Conservation (phyloP, 2,329 filamentous ascomycete genomes). For the Diaporthe sp. region DNA sequence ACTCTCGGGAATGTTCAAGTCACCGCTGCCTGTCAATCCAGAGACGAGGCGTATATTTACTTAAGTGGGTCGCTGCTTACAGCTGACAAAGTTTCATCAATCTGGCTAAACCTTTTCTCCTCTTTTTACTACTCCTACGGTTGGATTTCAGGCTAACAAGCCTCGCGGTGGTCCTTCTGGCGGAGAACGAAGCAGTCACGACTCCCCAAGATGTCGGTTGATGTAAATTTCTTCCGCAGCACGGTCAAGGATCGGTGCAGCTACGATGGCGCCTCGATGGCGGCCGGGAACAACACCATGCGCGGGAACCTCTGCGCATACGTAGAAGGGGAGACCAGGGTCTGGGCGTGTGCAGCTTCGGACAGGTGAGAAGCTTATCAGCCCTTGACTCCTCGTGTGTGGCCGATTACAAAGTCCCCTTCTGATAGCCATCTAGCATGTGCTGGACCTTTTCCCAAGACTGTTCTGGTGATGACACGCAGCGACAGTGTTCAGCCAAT, state of each 20-base stretch:
- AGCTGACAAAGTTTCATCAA: neutral
- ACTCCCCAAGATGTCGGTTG: neutral
- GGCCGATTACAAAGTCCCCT: neutral
- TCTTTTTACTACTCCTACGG: neutral
- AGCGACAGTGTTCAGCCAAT: neutral
- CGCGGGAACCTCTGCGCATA: constrained; percentile 15
- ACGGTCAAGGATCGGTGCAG: constrained; percentile 5
- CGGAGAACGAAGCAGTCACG: neutral
- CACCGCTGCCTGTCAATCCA: neutral
- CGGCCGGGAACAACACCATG: neutral
- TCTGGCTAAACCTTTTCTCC: neutral
- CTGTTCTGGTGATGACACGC: neutral
- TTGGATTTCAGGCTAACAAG: neutral
- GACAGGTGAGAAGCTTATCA: neutral
- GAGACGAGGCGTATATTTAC: neutral
- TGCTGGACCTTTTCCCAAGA: constrained; percentile 12
- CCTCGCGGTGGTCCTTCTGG: neutral
- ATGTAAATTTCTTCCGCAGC: constrained; percentile 3
- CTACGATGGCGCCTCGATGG: neutral
- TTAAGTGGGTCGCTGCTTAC: too few relatives aligned
- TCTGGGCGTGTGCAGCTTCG: constrained; percentile 1
- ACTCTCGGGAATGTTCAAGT: neutral
- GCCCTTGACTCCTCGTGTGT: neutral
- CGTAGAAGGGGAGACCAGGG: neutral
- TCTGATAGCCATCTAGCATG: neutral